Conservation (phyloP, 768 basidiomycete genomes). For the Trametes elegans region DNA sequence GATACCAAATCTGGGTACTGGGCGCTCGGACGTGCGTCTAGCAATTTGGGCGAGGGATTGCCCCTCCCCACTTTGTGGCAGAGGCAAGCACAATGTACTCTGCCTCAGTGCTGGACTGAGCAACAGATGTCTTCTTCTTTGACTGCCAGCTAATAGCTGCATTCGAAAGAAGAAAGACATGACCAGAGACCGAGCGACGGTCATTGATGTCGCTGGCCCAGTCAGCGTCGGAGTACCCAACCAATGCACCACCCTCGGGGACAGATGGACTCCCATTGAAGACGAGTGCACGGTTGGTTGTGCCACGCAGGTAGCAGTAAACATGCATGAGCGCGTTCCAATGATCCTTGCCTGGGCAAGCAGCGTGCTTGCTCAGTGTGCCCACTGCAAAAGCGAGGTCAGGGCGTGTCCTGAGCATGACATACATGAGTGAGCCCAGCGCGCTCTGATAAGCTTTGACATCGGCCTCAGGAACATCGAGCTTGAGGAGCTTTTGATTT, state of each 20-base stretch:
- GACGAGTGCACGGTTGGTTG: constrained; percentile 22
- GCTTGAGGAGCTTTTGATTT: constrained; percentile 12
- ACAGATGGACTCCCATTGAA: constrained; percentile 8
- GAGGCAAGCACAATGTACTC: constrained; percentile 44
- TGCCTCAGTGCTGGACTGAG: constrained; percentile 35
- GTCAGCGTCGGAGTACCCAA: constrained; percentile 32
- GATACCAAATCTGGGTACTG: too few relatives aligned
- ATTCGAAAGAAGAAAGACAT: constrained; percentile 32
- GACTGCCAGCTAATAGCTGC: constrained; percentile 32
- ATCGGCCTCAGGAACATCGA: background rate
- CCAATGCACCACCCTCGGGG: too few relatives aligned
- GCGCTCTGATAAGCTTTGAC: constrained; percentile 16
- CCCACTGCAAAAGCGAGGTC: constrained; percentile 36
- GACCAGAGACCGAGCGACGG: constrained; percentile 35
- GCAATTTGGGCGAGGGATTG: too few relatives aligned
- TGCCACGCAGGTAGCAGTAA: constrained; percentile 34
- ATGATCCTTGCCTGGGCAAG: constrained; percentile 30
- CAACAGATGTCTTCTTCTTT: constrained; percentile 24
- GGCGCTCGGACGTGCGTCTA: too few relatives aligned
- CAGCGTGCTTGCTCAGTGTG: constrained; percentile 30
- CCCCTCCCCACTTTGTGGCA: too few relatives aligned
- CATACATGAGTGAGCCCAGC: constrained; percentile 27
- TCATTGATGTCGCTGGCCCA: constrained; percentile 30
- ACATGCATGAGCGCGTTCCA: constrained; percentile 33
- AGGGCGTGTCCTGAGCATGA: constrained; percentile 33